Conservation (phyloP, 2,329 filamentous ascomycete species). For the Alternaria consortialis region DNA sequence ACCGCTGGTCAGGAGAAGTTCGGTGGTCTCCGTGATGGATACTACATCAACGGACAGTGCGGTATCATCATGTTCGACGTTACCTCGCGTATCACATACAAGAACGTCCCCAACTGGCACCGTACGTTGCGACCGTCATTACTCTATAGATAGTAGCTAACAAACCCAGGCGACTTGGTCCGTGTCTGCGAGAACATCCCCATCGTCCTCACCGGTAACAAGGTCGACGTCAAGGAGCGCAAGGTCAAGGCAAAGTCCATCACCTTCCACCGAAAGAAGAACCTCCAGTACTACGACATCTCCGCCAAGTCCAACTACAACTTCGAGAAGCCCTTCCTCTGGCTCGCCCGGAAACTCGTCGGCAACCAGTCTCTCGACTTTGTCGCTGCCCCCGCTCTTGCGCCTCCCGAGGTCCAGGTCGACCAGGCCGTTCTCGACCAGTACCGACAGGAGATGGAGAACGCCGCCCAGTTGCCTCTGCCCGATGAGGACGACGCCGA, state of each 20-base stretch:
- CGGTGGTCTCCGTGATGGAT: constrained; percentile 97
- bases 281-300: constrained; percentile 99
- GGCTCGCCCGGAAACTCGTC: constrained; percentile 97
- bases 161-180: constrained; percentile 82
- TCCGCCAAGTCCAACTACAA: constrained; percentile 99
- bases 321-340: constrained; percentile 99
- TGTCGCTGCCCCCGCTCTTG: constrained; percentile 92
- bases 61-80: constrained; percentile 99
- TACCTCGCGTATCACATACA: constrained; percentile 99
- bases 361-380: constrained; percentile 94
- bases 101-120: constrained; percentile 99
- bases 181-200: constrained; percentile 99
- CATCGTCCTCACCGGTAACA: constrained; percentile 98
- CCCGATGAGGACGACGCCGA: constrained; percentile 91
- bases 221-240: constrained; percentile 99
- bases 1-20: constrained; percentile 99
- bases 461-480: constrained; percentile 82
- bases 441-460: constrained; percentile 89
- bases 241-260: constrained; percentile 99
- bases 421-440: constrained; percentile 81
- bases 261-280: constrained; percentile 99
- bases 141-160: constrained; percentile 25
- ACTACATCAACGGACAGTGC: constrained; percentile 99
- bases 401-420: constrained; percentile 90
- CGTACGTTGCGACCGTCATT: constrained; percentile 69